Conservation (phyloP, 257 asterid genomes). For the Gardenia jasminoides region DNA sequence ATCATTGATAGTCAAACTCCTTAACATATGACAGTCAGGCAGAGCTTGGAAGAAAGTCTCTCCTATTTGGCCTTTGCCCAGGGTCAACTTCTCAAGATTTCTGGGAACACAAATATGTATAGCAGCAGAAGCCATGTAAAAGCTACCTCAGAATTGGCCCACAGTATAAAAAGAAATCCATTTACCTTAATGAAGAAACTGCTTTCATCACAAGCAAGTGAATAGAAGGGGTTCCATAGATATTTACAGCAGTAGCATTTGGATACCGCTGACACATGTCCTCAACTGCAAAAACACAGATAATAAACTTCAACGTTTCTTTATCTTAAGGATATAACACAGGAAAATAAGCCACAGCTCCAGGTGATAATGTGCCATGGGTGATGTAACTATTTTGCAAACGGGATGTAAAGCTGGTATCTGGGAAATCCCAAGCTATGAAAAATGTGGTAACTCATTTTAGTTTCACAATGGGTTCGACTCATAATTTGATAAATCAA, state of each 20-base stretch:
- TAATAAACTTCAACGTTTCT: slow-evolving; percentile 15
- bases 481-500: no score
- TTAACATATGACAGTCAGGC: slow-evolving; percentile 70
- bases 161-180: slow-evolving; percentile 14
- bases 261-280: slow-evolving; percentile 89
- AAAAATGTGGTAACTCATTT: no score
- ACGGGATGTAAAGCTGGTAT: no score
- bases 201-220: slow-evolving; percentile 73
- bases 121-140: slow-evolving; percentile 22
- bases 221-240: slow-evolving; percentile 67
- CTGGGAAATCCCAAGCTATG: no score
- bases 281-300: slow-evolving; percentile 51
- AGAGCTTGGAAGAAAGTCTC: slow-evolving; percentile 75
- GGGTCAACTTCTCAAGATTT: slow-evolving; percentile 78
- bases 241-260: slow-evolving; percentile 80
- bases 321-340: not conserved
- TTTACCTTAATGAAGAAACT: slow-evolving; percentile 65
- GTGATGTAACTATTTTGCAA: no score
- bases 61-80: slow-evolving; percentile 92
- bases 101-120: slow-evolving; percentile 41
- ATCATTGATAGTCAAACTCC: slow-evolving; percentile 75
- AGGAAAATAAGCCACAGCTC: not conserved
- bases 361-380: not conserved
- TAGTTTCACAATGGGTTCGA: no score
- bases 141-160: not conserved